Evolutionary conservation across 352 stramenopile genomes (phyloP), one percentile per base, ranked within the genome.

Genomic region (Peronospora destructor): DNA sequence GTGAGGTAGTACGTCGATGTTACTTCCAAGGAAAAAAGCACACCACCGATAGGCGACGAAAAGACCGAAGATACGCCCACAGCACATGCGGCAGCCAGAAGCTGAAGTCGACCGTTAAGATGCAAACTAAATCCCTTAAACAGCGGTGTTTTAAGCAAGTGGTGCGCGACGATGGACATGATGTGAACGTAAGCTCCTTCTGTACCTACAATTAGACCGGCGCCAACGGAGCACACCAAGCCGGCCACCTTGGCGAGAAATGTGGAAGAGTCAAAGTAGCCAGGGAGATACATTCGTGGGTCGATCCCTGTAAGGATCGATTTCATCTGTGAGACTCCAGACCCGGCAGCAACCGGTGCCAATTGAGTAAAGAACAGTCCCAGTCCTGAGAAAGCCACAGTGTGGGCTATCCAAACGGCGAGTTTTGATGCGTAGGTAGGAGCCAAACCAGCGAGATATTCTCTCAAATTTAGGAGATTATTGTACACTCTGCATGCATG

Each of bases 121-220:
- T 72, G 74, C n/a, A 75, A 52, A 49, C 81, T 85, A 49, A 96
- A 89, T 14, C 63, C 62, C 6, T 53, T 38, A 50, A 97, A 97
- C 33, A 81, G 52, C 0, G 66, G 61, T 2, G 76, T 71, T 32
- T 78, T 76, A 52, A 98, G 87, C 32, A 97, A 58, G 36, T 95
- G 76, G 55, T 97, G 85, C 17, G 90, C 92, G 34, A 97, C 72
- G 46, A 94, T 95, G 23, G 83, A 93, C 67, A 93, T 92, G 52
- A 97, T 95, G 73, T 98, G 94, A n/a, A 99, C 94, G 77, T 98
- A 99, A 1, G 97, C 95, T 25, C 97, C 97, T 70, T 99, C 97
- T 7, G 97, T 98, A 47, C 97, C 97, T 2, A 99, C 88, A 17
- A 97, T 84, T 10, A 99, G 78, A 2, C 96, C 96, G 1, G 87